These are phyloP conservation scores for Madurella fahalii DNA, from an alignment of 2,329 filamentous ascomycete species.

Conservation along the genomic window DNA sequence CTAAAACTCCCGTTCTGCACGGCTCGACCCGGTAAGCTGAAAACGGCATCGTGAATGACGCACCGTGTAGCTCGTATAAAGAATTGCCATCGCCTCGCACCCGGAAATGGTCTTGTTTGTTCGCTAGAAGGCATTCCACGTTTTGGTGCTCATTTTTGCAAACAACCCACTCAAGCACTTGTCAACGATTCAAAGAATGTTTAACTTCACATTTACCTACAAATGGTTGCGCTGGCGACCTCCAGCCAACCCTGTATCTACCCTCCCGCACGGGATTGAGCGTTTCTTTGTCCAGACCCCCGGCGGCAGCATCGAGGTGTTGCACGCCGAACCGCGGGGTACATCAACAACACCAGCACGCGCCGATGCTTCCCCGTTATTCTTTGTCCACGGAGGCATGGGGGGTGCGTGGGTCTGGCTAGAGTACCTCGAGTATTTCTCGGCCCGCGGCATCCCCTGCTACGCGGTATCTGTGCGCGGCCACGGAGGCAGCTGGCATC, in stretches of 20 bases:
- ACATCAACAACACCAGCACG: neutral
- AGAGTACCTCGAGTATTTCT: conserved; percentile 48
- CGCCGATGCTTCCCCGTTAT: conserved; percentile 34
- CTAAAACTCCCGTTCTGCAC: conserved; percentile 10
- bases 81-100: neutral
- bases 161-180: too few relatives aligned
- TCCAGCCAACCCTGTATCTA: conserved; percentile 24
- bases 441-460: conserved; percentile 41
- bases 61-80: conserved; percentile 3
- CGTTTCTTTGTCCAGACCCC: conserved; percentile 42
- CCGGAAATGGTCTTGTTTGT: conserved; percentile 4
- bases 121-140: neutral
- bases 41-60: neutral
- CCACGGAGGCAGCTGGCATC: conserved; percentile 50
- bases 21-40: neutral
- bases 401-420: conserved; percentile 51
- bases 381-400: conserved; percentile 54
- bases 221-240: conserved; percentile 31
- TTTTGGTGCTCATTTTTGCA: too few relatives aligned
- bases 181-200: too few relatives aligned
- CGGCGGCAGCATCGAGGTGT: conserved; percentile 45
- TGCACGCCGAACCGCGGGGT: conserved; percentile 37
- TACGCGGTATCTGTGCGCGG: conserved; percentile 52
- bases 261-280: conserved; percentile 39
- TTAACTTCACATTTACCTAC: conserved; percentile 30